Percentiles rank a stretch among this genome's conserved stretches.
Conservation (phyloP, 2,329 filamentous ascomycete genomes). For the Cryphonectria japonica region DNA sequence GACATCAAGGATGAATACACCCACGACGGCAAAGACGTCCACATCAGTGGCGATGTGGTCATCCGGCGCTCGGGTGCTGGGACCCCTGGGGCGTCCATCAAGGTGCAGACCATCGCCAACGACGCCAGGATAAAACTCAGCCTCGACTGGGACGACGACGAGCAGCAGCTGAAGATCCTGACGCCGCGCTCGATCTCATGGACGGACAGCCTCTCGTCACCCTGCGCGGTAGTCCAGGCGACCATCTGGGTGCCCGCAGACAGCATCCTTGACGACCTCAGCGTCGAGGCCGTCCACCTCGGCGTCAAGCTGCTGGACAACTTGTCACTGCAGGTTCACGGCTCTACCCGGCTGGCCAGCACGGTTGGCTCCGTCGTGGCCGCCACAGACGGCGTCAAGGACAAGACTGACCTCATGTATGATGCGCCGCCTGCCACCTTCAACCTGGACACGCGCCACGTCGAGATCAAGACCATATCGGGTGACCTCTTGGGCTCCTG, state of each 20-base stretch:
- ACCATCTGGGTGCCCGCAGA: conserved; percentile 52
- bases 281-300: conserved; percentile 44
- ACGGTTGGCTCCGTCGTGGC: conserved; percentile 45
- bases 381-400: conserved; percentile 37
- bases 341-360: conserved; percentile 40
- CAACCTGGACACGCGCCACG: conserved; percentile 46
- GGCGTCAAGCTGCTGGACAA: conserved; percentile 46
- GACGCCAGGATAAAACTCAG: conserved; percentile 45
- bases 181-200: conserved; percentile 42
- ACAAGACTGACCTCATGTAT: conserved; percentile 33
- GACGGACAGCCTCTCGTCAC: conserved; percentile 29
- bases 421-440: conserved; percentile 42
- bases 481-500: conserved; percentile 52
- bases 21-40: conserved; percentile 38
- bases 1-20: conserved; percentile 35
- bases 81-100: conserved; percentile 43
- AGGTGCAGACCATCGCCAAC: conserved; percentile 52
- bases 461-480: conserved; percentile 47
- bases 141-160: conserved; percentile 39
- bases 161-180: conserved; percentile 45
- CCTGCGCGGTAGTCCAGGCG: conserved; percentile 53
- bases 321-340: conserved; percentile 41
- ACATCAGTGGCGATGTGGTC: conserved; percentile 50
- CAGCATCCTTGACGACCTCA: conserved; percentile 43
- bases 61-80: conserved; percentile 44